Conservation (phyloP, 2,329 filamentous ascomycete genomes). For the Colletotrichum cuscutae region DNA sequence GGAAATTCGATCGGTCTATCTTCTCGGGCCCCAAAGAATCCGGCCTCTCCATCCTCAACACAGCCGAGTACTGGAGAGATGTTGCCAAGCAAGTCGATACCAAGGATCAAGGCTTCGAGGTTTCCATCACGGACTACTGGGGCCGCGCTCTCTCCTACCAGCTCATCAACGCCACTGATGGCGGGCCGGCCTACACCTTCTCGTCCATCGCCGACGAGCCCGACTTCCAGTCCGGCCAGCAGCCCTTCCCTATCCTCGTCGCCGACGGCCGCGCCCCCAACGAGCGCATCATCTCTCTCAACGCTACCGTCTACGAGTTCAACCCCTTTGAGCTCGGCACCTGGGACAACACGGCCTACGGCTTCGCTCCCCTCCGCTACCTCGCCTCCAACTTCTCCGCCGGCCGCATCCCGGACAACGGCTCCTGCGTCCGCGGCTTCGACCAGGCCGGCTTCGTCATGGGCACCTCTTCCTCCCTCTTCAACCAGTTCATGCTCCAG, state of each 20-base stretch:
- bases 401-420: conserved; percentile 58
- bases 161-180: conserved; percentile 79
- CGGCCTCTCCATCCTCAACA: conserved; percentile 44
- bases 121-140: conserved; percentile 89
- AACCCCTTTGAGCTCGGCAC: conserved; percentile 74
- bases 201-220: conserved; percentile 68
- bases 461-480: conserved; percentile 84
- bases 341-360: conserved; percentile 68
- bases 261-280: conserved; percentile 58
- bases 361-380: conserved; percentile 69
- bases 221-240: conserved; percentile 52
- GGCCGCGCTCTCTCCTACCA: conserved; percentile 88
- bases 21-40: conserved; percentile 51
- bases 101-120: conserved; percentile 57
- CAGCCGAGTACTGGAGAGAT: conserved; percentile 47
- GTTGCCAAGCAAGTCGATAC: conserved; percentile 47
- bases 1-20: conserved; percentile 55
- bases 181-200: conserved; percentile 82
- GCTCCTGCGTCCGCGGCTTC: conserved; percentile 68
- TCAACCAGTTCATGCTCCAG: conserved; percentile 82
- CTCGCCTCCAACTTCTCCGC: conserved; percentile 67
- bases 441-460: conserved; percentile 85
- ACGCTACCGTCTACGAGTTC: conserved; percentile 73
- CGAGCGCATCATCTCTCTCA: conserved; percentile 56
- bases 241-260: conserved; percentile 62